A percentile compares a stretch with the other conserved stretches of the same genome.
Evolutionary conservation across 805 yeast species (phyloP).

Genomic region (Wickerhamiella siamensis): DNA sequence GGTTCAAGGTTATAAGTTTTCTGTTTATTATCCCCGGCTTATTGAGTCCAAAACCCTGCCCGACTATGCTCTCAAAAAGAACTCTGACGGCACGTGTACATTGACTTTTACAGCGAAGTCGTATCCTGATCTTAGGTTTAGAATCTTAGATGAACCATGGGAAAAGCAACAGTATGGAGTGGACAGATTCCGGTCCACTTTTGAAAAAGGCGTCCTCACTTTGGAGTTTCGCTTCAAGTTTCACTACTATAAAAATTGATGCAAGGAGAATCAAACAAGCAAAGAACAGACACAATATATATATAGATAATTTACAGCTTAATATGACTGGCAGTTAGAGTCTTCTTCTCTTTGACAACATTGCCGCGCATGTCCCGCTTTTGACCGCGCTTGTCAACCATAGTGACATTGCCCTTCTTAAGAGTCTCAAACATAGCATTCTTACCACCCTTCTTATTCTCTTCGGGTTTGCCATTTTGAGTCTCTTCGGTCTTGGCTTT

Average conservation of each 20-base stretch:
- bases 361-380: conserved; percentile 62
- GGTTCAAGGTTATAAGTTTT: conserved; percentile 27
- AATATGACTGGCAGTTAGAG: conserved; percentile 16
- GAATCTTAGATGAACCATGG: conserved; percentile 26
- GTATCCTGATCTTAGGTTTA: conserved; percentile 24
- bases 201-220: conserved; percentile 25
- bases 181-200: conserved; percentile 21
- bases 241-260: conserved; percentile 7
- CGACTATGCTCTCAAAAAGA: conserved; percentile 20
- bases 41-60: conserved; percentile 19
- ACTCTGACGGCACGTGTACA: conserved; percentile 19
- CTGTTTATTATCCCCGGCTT: conserved; percentile 25
- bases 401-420: conserved; percentile 62
- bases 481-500: conserved; percentile 25
- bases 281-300: too few species aligned
- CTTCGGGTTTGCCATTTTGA: conserved; percentile 27
- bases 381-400: conserved; percentile 64
- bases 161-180: conserved; percentile 19
- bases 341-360: conserved; percentile 32
- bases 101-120: conserved; percentile 23
- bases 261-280: too few species aligned
- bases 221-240: conserved; percentile 26
- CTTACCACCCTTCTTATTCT: conserved; percentile 27
- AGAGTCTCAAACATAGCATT: conserved; percentile 48
- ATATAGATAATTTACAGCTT: conserved; percentile 19